Conservation (phyloP, 257 asterid species). For the Fraxinus americana region DNA sequence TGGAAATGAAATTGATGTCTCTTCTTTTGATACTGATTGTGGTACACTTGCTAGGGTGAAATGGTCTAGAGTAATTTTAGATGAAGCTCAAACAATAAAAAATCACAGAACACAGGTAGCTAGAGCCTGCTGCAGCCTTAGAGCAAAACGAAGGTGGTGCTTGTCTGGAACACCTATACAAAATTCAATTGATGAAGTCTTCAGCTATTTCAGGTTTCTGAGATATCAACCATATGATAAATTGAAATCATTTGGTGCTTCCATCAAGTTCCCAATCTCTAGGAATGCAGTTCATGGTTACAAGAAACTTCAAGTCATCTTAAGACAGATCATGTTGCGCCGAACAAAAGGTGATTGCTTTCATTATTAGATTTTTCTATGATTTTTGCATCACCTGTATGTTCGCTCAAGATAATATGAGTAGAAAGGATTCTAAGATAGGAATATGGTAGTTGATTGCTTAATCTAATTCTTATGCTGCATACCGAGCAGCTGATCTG, state of each 20-base stretch:
- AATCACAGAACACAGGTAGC: conserved; percentile 97
- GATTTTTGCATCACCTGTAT: background rate
- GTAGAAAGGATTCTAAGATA: background rate
- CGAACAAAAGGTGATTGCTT: conserved; percentile 78
- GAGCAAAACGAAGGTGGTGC: conserved; percentile 98
- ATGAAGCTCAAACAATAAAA: conserved; percentile 95
- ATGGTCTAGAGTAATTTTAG: conserved; percentile 94
- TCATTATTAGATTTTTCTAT: conserved; percentile 10
- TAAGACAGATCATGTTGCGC: conserved; percentile 88
- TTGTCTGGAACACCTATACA: conserved; percentile 99
- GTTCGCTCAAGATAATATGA: background rate
- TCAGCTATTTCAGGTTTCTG: conserved; percentile 94
- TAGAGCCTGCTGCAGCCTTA: conserved; percentile 96
- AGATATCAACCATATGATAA: conserved; percentile 88
- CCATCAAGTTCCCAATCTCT: conserved; percentile 67
- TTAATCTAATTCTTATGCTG: background rate
- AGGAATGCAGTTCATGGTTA: conserved; percentile 77
- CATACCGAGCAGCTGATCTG: background rate
- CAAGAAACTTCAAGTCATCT: conserved; percentile 77
- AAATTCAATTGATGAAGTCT: conserved; percentile 88
- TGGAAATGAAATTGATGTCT: conserved; percentile 51
- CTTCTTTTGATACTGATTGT: conserved; percentile 61
- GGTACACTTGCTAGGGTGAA: conserved; percentile 88
- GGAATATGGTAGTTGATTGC: background rate
- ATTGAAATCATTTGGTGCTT: conserved; percentile 59